A percentile compares a stretch with the other conserved stretches of the same genome.
phyloP scores from a whole-genome alignment of 345 rosid genomes.

The Linum lewisii region DNA sequence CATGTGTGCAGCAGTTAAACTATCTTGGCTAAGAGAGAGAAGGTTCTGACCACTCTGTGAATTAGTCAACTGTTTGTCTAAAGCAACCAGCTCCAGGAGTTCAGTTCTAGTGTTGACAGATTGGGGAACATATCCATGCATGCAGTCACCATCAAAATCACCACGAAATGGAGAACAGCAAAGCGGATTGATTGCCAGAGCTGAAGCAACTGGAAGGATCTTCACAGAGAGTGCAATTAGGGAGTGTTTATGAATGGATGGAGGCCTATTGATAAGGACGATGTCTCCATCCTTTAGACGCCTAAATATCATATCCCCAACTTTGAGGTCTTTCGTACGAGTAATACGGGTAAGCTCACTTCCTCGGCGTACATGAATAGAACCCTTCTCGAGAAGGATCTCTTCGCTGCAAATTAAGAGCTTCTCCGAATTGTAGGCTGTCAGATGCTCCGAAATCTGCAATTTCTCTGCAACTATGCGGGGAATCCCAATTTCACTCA shows the following conservation, averaged over 20 bases:
- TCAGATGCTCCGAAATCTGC: conserved; percentile 65
- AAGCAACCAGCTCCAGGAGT: conserved; percentile 73
- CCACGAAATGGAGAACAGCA: conserved; percentile 85
- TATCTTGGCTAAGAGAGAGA: conserved; percentile 73
- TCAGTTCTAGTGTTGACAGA: conserved; percentile 61
- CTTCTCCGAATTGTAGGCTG: conserved; percentile 54
- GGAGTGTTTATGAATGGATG: conserved; percentile 90
- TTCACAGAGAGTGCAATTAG: conserved; percentile 66
- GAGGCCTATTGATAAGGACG: conserved; percentile 80
- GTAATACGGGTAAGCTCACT: conserved; percentile 40
- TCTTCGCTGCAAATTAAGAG: conserved; percentile 36
- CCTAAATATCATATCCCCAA: conserved; percentile 58
- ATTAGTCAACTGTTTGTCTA: conserved; percentile 65
- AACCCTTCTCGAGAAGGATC: conserved; percentile 51
- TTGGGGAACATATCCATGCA: conserved; percentile 92
- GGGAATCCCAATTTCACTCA: conserved; percentile 80
- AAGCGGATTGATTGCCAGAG: conserved; percentile 76
- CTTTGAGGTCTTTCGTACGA: conserved; percentile 35
- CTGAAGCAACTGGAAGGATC: conserved; percentile 57
- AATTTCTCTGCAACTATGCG: conserved; percentile 62
- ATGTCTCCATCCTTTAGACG: conserved; percentile 65
- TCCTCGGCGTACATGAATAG: conserved; percentile 48
- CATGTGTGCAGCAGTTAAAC: conserved; percentile 65
- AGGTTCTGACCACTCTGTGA: conserved; percentile 70
- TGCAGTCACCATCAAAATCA: conserved; percentile 95